Evolutionary conservation across 2,329 filamentous ascomycete species (phyloP).

Genomic region (Aspergillus quadricinctus): DNA sequence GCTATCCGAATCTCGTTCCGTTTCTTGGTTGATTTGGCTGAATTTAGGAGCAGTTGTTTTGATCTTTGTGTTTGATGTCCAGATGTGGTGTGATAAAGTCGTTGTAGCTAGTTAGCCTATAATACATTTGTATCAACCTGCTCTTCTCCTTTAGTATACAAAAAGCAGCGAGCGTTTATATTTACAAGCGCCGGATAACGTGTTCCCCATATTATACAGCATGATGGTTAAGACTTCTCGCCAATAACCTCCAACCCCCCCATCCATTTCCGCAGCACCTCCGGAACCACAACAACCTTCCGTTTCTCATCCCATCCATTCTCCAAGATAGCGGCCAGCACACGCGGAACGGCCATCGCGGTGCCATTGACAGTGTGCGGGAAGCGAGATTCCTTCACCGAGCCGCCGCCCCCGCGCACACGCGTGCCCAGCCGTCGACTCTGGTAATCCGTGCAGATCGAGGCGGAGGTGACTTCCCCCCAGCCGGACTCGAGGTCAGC

Average conservation of each 20-base stretch:
- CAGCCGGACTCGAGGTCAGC: conserved; percentile 60
- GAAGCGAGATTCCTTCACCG: conserved; percentile 55
- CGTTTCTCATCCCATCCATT: conserved; percentile 76
- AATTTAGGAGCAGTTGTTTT: not conserved
- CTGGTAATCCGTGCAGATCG: conserved; percentile 94
- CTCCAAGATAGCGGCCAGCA: conserved; percentile 84
- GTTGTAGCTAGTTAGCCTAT: not conserved
- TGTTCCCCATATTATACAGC: not conserved
- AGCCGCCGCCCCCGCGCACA: conserved; percentile 53
- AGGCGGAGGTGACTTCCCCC: conserved; percentile 89
- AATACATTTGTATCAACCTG: not conserved
- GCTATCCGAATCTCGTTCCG: not conserved
- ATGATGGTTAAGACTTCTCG: conserved; percentile 3
- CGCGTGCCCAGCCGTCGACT: conserved; percentile 74
- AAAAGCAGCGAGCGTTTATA: too few relatives aligned
- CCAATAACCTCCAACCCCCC: conserved; percentile 65
- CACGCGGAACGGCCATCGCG: conserved; percentile 82
- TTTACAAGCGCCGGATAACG: not conserved
- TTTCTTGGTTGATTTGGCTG: not conserved
- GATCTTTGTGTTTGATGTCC: not conserved
- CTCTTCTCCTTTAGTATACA: not conserved
- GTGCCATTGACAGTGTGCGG: conserved; percentile 94
- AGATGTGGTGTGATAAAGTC: conserved; percentile 2
- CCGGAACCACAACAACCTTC: conserved; percentile 67
- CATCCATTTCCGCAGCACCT: conserved; percentile 81